phyloP scores from a whole-genome alignment of 208 protist genomes.

The Trypanosoma cruzi region DNA sequence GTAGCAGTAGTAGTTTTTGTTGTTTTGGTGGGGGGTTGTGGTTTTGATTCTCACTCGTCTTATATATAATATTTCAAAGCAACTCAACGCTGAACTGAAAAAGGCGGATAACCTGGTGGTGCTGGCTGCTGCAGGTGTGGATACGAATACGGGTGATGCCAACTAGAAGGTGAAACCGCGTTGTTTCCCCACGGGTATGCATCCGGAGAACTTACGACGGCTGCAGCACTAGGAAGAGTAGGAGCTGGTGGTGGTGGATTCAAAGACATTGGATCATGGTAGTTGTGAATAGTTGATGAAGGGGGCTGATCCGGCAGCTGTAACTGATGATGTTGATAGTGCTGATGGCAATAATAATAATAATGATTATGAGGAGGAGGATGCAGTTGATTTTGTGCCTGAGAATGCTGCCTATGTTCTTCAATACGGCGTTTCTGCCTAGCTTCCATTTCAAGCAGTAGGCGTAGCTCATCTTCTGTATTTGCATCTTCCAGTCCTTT shows the following conservation, averaged over 20 bases:
- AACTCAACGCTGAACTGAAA: not conserved
- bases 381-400: not conserved
- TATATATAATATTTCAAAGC: not conserved
- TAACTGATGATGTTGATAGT: not conserved
- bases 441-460: conserved; percentile 61
- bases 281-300: not conserved
- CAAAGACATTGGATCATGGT: not conserved
- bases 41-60: not conserved
- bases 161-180: not conserved
- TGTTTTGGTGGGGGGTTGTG: no score
- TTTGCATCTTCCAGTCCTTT: conserved; percentile 18
- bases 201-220: not conserved
- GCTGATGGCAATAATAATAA: not conserved
- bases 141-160: not conserved
- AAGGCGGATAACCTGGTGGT: not conserved
- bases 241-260: not conserved
- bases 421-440: conserved; percentile 34
- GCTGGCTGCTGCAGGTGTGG: not conserved
- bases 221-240: not conserved
- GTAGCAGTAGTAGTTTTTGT: no score
- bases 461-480: conserved; percentile 39
- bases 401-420: not conserved
- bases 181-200: not conserved
- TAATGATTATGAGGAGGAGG: not conserved
- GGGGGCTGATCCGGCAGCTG: conserved; percentile 1